Evolutionary conservation across 768 basidiomycete species (phyloP).

Genomic region (Kwoniella europaea): DNA sequence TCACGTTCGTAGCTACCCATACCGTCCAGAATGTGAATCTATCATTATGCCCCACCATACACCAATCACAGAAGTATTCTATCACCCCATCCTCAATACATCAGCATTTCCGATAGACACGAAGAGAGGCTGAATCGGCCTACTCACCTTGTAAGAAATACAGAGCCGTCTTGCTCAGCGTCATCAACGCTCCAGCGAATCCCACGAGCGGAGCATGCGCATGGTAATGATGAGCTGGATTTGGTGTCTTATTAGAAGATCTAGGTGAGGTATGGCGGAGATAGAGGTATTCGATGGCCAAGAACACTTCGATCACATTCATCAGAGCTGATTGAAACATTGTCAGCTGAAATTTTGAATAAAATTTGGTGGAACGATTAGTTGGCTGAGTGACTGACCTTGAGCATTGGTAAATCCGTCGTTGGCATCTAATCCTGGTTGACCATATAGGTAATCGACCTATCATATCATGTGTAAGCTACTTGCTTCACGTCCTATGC

Average conservation of each 20-base stretch:
- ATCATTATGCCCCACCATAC: slow-evolving; percentile 76
- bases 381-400: slow-evolving; percentile 61
- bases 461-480: neutral
- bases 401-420: slow-evolving; percentile 87
- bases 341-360: neutral
- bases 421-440: slow-evolving; percentile 67
- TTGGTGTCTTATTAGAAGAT: slow-evolving; percentile 55
- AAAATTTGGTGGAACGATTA: neutral
- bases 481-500: neutral
- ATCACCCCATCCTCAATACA: neutral
- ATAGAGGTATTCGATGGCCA: slow-evolving; percentile 78
- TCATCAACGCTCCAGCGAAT: slow-evolving; percentile 74
- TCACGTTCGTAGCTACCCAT: slow-evolving; percentile 76
- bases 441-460: slow-evolving; percentile 71
- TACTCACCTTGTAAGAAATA: slow-evolving; percentile 80
- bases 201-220: slow-evolving; percentile 76
- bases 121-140: neutral
- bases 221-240: slow-evolving; percentile 34
- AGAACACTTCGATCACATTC: slow-evolving; percentile 76
- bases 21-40: slow-evolving; percentile 63
- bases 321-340: slow-evolving; percentile 65
- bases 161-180: slow-evolving; percentile 81
- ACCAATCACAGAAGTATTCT: slow-evolving; percentile 61
- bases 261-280: slow-evolving; percentile 66
- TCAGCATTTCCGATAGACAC: neutral